Evolutionary conservation across 1,139 yeast species (phyloP).

Genomic region (Suhomyces yuchorum): DNA sequence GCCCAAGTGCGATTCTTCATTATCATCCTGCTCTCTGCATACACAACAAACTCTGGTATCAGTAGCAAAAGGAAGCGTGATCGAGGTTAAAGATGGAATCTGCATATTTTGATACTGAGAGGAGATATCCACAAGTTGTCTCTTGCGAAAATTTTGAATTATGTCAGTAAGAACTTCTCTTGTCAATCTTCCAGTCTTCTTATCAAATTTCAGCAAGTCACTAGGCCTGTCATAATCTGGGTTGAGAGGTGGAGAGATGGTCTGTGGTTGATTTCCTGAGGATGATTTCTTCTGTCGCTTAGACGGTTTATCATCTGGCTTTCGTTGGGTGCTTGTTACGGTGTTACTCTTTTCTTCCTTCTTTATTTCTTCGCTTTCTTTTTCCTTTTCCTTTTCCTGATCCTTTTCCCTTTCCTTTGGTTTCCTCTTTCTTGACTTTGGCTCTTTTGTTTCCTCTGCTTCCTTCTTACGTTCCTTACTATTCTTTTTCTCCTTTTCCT

Average conservation of each 20-base stretch:
- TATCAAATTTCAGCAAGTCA: constrained; percentile 10
- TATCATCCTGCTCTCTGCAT: constrained; percentile 49
- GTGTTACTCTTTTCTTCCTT: neutral
- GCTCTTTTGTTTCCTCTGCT: constrained; percentile 3
- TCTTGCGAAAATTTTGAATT: constrained; percentile 9
- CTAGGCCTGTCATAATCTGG: constrained; percentile 12
- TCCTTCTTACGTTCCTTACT: constrained; percentile 6
- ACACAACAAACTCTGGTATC: constrained; percentile 52
- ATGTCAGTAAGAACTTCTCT: constrained; percentile 9
- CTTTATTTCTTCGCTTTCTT: neutral
- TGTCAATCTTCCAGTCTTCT: constrained; percentile 6
- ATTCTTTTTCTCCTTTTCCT: neutral
- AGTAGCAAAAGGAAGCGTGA: constrained; percentile 28
- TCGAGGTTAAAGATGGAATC: constrained; percentile 23
- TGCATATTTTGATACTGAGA: constrained; percentile 24
- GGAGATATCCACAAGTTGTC: constrained; percentile 29
- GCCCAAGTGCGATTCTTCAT: constrained; percentile 23
- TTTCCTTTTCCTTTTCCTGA: constrained; percentile 13
- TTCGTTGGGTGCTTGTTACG: neutral
- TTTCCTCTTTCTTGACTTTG: constrained; percentile 14
- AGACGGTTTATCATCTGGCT: constrained; percentile 2
- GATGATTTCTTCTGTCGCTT: constrained; percentile 14
- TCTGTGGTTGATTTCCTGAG: constrained; percentile 3
- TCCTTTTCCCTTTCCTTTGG: constrained; percentile 12
- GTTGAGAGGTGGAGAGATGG: constrained; percentile 10